phyloP scores from a whole-genome alignment of 2,329 filamentous ascomycete genomes.

The Diaporthe humulicola region DNA sequence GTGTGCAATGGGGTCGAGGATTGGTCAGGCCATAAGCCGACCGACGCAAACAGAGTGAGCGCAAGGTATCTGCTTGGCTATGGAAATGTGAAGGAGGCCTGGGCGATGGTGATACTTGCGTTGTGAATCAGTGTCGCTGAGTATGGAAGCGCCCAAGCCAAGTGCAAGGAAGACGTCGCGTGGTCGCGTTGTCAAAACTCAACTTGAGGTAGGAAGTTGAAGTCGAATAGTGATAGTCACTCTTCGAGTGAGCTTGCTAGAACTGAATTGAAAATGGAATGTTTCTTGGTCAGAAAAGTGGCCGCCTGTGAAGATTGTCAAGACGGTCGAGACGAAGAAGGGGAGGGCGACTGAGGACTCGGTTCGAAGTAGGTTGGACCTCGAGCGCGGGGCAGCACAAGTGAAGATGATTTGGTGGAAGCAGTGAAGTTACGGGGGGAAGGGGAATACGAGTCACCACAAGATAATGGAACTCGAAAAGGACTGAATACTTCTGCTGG shows the following conservation, averaged over 20 bases:
- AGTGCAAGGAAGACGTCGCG: not conserved
- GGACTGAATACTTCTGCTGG: not conserved
- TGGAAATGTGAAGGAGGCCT: not conserved
- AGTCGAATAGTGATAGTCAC: not conserved
- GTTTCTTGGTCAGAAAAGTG: not conserved
- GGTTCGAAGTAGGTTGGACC: not conserved
- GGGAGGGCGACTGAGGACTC: not conserved
- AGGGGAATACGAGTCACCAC: not conserved
- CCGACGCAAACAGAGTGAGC: not conserved
- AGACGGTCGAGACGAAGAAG: conserved; percentile 2
- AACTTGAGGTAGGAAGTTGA: not conserved
- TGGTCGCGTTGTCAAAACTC: not conserved
- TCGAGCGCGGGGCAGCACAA: not conserved
- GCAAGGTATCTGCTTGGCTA: not conserved
- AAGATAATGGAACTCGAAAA: not conserved
- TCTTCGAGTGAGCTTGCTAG: not conserved
- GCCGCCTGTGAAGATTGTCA: not conserved
- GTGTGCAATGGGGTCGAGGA: not conserved
- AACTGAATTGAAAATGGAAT: not conserved
- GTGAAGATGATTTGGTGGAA: not conserved
- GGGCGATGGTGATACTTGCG: not conserved
- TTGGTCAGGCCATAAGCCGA: not conserved
- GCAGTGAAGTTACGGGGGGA: not conserved
- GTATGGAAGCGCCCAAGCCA: not conserved
- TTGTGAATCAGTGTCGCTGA: not conserved